Evolutionary conservation across 2,329 filamentous ascomycete species (phyloP), one percentile per base, ranked within the genome.

Genomic region (Sarocladiaceae sp.): DNA sequence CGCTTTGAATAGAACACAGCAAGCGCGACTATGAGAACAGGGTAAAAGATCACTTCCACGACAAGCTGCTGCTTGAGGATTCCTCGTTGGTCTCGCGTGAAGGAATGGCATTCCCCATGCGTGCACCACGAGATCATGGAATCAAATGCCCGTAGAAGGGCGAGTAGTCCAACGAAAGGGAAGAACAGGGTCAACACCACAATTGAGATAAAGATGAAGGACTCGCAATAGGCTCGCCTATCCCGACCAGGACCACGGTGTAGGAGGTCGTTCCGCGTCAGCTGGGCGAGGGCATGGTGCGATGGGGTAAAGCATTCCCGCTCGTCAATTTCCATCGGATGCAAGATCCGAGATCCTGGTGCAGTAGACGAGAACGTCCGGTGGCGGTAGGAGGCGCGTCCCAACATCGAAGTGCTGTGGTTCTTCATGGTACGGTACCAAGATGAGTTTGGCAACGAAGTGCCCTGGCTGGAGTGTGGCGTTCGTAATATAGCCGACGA

Each of bases 121-220:
- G 72, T 74, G 43, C 65, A 67, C 72, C 72, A 77, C 6, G 64
- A 64, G 21, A 77, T 62, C 0, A 65, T 64, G 1, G 60, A 58
- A 49, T 73, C 65, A 35, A 76, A 68, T 11, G 57, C 62, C 10
- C 72, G 70, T 9, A 54, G 59, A 20, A 73, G 60, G 1, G 69
- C 67, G 6, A 75, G 52, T 1, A 72, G 47, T 0, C 70, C 66
- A 9, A 72, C 55, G 39, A 76, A 69, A 0, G 74, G 74, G n/a
- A 77, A 62, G 6, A 59, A 32, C 1, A 69, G 44, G 15, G 66
- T 67, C 33, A 72, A 37, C 1, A 57, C 23, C 34, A 66, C 52
- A 48, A 73, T 63, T 11, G 55, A 33, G 7, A 58, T 51, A 50
- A 73, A 76, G 43, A 68, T 64, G 0, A 47, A 45, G 3, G 51